Percentiles rank a stretch among this genome's conserved stretches.
Evolutionary conservation across 768 basidiomycete species (phyloP).

Genomic region (Pisolithus orientalis): DNA sequence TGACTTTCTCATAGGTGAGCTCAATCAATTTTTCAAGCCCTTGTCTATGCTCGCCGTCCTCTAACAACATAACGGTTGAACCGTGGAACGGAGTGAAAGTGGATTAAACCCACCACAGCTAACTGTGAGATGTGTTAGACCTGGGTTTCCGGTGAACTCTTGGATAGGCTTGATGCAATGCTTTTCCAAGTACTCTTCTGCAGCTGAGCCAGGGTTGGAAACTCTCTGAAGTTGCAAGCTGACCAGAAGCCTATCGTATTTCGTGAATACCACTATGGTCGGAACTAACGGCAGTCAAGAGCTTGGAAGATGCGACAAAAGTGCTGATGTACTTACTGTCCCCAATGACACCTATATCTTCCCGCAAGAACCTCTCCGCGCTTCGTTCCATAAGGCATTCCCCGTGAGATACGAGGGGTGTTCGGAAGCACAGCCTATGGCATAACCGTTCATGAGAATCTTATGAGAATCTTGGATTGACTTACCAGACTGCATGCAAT

Average conservation of each 20-base stretch:
- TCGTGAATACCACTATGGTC: not conserved
- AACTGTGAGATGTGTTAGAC: not conserved
- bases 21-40: not conserved
- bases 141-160: not conserved
- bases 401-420: not conserved
- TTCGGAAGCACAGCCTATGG: slow-evolving; percentile 1
- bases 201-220: not conserved
- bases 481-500: slow-evolving; percentile 12
- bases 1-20: not conserved
- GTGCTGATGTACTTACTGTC: not conserved
- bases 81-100: not conserved
- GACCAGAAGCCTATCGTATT: not conserved
- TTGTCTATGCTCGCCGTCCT: not conserved
- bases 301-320: not conserved
- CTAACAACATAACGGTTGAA: not conserved
- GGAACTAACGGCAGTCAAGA: not conserved
- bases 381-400: not conserved
- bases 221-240: not conserved
- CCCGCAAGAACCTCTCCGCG: not conserved
- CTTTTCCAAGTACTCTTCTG: not conserved
- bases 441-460: not conserved
- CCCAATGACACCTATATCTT: not conserved
- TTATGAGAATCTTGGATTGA: not conserved
- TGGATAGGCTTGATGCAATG: not conserved
- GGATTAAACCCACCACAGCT: not conserved